Evolutionary conservation across 768 basidiomycete genomes (phyloP), one percentile per base, ranked within the genome.

Genomic region (Tubosaeta sp.): DNA sequence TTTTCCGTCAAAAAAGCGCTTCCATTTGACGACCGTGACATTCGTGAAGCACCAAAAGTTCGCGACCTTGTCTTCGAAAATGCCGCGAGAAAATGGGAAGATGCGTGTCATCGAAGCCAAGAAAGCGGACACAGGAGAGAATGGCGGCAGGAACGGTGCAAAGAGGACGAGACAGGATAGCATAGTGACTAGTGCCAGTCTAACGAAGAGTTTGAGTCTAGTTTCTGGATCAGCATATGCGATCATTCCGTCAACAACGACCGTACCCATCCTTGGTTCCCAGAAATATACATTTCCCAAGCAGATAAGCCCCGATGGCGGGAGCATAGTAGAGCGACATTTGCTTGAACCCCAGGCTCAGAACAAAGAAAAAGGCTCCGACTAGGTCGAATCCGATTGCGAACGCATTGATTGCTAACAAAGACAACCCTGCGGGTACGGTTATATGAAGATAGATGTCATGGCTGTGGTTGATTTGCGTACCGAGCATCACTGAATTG

Each of bases 31-130:
- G 13, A 88, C 70, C 9, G 64, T 59, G 22, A 95, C 85, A 65
- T 97, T 92, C 16, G 86, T 83, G 31, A 92, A 90, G 68, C 95
- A 97, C 95, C 95, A 98, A 65, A 95, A 91, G 66, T 98, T 98
- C 37, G 95, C 92, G 22, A 98, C 95, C 64, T 95, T 95, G 72
- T 95, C 92, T 65, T 95, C 93, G 62, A 95, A 95, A 3, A 95
- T 74, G 13, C 94, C 95, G 27, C 95, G 84, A 6, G 81, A 77
- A 65, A 98, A 92, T 0, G 95, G 95, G 66, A 98, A 98, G 50
- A 97, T 91, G 6, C 95, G 84, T 13, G 74, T 74, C 43, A 95
- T 73, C 14, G 88, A 83, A 47, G 84, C 80, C n/a, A 79, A 54
- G 55, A 90, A 76, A 22, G 72, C 62, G 4, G 72, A 62, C 11